These are phyloP conservation scores for Ophiostoma sp. DNA, from an alignment of 2,329 filamentous ascomycete species.

Conservation along the genomic window DNA sequence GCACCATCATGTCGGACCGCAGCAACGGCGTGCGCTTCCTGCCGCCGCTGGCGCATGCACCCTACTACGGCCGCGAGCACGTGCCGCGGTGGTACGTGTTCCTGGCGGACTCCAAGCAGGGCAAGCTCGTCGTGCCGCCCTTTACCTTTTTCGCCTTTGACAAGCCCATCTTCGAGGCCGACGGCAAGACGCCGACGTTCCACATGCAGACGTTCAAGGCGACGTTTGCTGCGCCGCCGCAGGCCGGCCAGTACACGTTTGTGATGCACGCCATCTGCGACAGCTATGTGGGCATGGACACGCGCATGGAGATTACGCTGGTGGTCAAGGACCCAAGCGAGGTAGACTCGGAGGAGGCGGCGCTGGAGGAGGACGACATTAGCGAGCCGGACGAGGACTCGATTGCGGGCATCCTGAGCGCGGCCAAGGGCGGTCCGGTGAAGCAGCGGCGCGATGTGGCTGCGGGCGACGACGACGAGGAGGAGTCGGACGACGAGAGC, in stretches of 20 bases:
- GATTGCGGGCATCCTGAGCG: constrained; percentile 83
- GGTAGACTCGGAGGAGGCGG: constrained; percentile 59
- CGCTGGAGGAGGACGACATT: constrained; percentile 72
- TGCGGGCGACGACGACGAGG: constrained; percentile 38
- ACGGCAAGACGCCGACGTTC: constrained; percentile 77
- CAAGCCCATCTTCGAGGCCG: constrained; percentile 73
- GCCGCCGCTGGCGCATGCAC: constrained; percentile 82
- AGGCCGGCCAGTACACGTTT: constrained; percentile 89
- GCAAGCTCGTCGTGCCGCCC: constrained; percentile 92
- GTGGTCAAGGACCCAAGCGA: constrained; percentile 85
- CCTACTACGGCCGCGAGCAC: constrained; percentile 83
- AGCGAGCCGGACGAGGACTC: constrained; percentile 97
- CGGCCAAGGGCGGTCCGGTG: constrained; percentile 66
- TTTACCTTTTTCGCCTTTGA: constrained; percentile 94
- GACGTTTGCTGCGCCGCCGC: constrained; percentile 90
- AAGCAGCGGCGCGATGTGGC: constrained; percentile 34
- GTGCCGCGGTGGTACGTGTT: constrained; percentile 92
- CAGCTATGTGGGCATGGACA: constrained; percentile 90
- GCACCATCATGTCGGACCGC: constrained; percentile 42
- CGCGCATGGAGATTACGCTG: constrained; percentile 83
- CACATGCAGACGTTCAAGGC: constrained; percentile 95
- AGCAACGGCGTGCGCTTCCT: constrained; percentile 62
- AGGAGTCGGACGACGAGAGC: constrained; percentile 71
- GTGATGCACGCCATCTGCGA: constrained; percentile 92
- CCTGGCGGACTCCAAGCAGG: constrained; percentile 87